Percentiles rank a stretch among this genome's conserved stretches.
Evolutionary conservation across 345 rosid species (phyloP).

Genomic region (Linum usitatissimum): DNA sequence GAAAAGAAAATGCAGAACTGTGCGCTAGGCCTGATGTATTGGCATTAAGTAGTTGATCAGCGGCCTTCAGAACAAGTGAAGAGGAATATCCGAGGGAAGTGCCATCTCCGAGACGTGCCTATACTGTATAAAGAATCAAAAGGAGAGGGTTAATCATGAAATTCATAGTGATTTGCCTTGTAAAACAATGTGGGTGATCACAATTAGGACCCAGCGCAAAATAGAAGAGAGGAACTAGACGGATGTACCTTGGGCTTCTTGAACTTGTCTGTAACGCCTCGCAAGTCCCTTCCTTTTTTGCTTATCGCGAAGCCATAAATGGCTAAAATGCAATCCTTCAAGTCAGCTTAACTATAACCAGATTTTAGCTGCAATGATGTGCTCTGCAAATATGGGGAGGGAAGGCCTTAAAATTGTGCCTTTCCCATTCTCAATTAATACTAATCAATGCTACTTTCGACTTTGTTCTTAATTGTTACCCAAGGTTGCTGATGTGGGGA

Average conservation of each 20-base stretch:
- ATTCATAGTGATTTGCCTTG: background rate
- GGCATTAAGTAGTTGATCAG: background rate
- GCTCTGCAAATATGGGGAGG: conserved; percentile 12
- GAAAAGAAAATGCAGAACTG: background rate
- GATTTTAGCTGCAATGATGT: conserved; percentile 9
- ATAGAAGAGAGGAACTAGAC: background rate
- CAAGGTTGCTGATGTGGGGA: conserved; percentile 17
- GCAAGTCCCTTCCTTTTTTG: conserved; percentile 6
- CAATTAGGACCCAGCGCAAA: background rate
- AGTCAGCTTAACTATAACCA: conserved; percentile 16
- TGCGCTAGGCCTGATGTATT: background rate
- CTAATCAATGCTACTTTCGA: background rate
- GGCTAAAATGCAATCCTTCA: conserved; percentile 18
- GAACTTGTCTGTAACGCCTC: conserved; percentile 17
- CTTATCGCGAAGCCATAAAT: conserved; percentile 13
- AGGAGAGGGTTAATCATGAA: background rate
- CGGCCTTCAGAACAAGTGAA: conserved; percentile 1
- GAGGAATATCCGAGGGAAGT: conserved; percentile 9
- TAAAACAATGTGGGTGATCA: conserved; percentile 1
- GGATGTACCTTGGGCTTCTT: conserved; percentile 13
- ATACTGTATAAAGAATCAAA: conserved; percentile 4
- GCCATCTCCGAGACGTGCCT: conserved; percentile 3
- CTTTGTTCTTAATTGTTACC: conserved; percentile 7
- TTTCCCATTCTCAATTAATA: background rate
- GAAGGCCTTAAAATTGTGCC: background rate